phyloP scores from a whole-genome alignment of 306 rosid genomes.

The Medicago lupulina region DNA sequence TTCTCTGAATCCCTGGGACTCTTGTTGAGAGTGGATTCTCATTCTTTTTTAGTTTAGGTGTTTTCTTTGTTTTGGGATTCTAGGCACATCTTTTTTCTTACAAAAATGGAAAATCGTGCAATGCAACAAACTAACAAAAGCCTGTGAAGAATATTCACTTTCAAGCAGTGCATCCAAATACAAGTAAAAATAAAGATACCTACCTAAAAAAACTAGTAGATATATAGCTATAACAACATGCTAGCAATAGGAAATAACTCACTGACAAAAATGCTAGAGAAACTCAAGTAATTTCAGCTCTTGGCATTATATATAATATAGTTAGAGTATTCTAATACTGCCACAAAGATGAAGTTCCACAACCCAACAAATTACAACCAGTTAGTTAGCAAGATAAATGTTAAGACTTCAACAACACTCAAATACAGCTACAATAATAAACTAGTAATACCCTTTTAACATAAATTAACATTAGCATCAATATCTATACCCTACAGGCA shows the following conservation, averaged over 20 bases:
- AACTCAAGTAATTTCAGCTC: background rate
- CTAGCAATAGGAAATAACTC: background rate
- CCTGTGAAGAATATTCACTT: background rate
- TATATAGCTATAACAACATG: background rate
- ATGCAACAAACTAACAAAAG: background rate
- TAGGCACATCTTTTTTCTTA: background rate
- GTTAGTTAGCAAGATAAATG: constrained; percentile 1
- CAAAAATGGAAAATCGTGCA: background rate
- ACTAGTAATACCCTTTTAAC: constrained; percentile 15
- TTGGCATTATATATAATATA: background rate
- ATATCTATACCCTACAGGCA: constrained; percentile 86
- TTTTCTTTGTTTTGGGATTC: background rate
- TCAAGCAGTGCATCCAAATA: background rate
- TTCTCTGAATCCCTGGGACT: background rate
- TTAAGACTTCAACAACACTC: constrained; percentile 3
- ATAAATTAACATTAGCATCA: constrained; percentile 32
- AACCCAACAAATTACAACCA: background rate
- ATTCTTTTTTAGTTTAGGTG: background rate
- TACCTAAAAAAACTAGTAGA: background rate
- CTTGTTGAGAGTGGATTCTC: too few relatives aligned
- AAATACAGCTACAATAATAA: background rate
- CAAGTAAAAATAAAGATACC: background rate
- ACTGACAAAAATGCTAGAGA: background rate
- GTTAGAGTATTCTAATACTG: background rate
- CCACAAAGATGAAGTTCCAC: constrained; percentile 1